Evolutionary conservation across 192 early-diverging fungal species (phyloP).

Genomic region (Umbelopsis vinacea): DNA sequence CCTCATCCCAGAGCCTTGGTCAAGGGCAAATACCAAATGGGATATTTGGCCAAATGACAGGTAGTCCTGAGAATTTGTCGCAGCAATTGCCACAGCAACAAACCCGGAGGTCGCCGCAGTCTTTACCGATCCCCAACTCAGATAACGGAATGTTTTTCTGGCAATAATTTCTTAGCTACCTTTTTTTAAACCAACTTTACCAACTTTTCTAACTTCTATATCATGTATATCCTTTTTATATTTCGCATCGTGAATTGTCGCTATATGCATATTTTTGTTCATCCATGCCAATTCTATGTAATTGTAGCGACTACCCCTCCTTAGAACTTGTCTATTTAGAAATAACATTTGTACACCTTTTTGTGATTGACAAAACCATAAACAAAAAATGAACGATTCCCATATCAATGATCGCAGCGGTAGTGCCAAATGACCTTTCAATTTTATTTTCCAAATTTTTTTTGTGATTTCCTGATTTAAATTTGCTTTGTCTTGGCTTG

Average conservation of each 20-base stretch:
- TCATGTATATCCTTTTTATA: not conserved
- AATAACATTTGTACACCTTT: no score
- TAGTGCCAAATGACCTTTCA: no score
- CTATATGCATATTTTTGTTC: no score
- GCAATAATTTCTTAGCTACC: not conserved
- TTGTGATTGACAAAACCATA: no score
- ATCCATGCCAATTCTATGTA: no score
- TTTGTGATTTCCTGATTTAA: not conserved
- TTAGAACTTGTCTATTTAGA: no score
- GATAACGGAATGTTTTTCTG: slow-evolving; percentile 10
- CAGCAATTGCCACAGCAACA: slow-evolving; percentile 20
- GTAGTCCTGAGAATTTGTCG: not conserved
- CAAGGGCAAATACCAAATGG: slow-evolving; percentile 25
- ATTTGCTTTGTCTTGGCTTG: no score
- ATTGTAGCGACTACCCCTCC: no score
- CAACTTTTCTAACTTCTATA: not conserved
- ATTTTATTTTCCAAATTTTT: not conserved
- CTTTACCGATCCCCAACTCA: slow-evolving; percentile 1
- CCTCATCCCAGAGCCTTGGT: slow-evolving; percentile 3
- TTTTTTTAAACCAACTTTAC: not conserved
- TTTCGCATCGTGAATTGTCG: no score
- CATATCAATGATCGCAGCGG: no score
- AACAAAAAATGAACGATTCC: no score
- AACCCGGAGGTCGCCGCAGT: not conserved
- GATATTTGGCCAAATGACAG: slow-evolving; percentile 3